A percentile compares a stretch with the other conserved stretches of the same genome.
phyloP scores from a whole-genome alignment of 2,329 filamentous ascomycete species.

The Penicillium sp. region DNA sequence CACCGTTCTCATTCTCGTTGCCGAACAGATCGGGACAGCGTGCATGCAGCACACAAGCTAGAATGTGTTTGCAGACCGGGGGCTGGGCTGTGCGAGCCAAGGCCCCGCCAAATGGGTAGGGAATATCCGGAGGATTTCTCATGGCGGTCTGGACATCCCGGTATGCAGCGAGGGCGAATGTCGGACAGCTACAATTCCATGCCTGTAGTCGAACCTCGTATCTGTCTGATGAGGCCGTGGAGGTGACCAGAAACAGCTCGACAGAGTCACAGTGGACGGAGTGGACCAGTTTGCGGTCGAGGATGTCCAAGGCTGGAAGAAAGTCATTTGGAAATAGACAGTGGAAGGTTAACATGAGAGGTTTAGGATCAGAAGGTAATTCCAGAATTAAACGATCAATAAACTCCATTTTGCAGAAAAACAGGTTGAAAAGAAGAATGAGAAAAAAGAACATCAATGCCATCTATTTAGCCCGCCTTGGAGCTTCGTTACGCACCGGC shows the following conservation, averaged over 20 bases:
- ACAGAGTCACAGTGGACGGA: slow-evolving; percentile 31
- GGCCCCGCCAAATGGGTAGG: slow-evolving; percentile 42
- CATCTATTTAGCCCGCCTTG: no score
- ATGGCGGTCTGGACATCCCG: slow-evolving; percentile 25
- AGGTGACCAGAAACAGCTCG: slow-evolving; percentile 51
- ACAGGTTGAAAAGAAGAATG: background rate
- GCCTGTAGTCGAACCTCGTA: slow-evolving; percentile 73
- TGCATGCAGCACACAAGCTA: slow-evolving; percentile 77
- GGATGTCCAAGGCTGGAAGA: slow-evolving; percentile 80
- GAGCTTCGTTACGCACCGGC: no score
- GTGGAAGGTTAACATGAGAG: slow-evolving; percentile 76
- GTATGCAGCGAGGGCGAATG: slow-evolving; percentile 75
- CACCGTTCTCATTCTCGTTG: slow-evolving; percentile 49
- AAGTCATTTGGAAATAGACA: slow-evolving; percentile 79
- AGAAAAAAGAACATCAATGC: background rate
- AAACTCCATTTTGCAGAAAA: slow-evolving; percentile 12
- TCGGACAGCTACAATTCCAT: slow-evolving; percentile 90
- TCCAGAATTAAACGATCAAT: slow-evolving; percentile 27
- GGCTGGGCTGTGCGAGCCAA: slow-evolving; percentile 26
- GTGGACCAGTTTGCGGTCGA: slow-evolving; percentile 75
- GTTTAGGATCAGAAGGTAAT: slow-evolving; percentile 41
- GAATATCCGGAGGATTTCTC: background rate
- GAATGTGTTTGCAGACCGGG: slow-evolving; percentile 78
- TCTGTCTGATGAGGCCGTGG: slow-evolving; percentile 29
- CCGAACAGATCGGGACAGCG: slow-evolving; percentile 61